These are phyloP conservation scores for Agastache rugosa DNA, from an alignment of 257 asterid species.

Conservation along the genomic window DNA sequence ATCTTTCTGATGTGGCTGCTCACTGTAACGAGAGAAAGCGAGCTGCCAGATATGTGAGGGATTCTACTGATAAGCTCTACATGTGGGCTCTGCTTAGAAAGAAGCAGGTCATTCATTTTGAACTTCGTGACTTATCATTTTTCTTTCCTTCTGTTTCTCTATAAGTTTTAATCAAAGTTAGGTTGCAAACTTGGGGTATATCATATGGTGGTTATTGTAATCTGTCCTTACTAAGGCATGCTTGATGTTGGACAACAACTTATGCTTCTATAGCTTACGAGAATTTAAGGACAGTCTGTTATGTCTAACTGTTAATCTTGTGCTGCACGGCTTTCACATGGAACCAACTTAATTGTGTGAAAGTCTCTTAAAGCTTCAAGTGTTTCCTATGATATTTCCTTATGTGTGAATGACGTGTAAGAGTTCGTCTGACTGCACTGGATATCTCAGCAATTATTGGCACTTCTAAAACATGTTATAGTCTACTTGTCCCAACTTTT, in stretches of 20 bases:
- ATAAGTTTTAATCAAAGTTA: background rate
- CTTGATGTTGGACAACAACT: background rate
- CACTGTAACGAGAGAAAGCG: slow-evolving; percentile 76
- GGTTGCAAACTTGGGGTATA: too few species aligned
- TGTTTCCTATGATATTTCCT: background rate
- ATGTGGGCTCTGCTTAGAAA: slow-evolving; percentile 76
- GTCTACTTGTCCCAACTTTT: too few species aligned
- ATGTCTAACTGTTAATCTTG: too few species aligned
- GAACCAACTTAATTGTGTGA: background rate
- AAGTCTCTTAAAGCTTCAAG: background rate
- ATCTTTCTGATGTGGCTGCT: slow-evolving; percentile 65
- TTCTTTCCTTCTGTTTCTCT: background rate
- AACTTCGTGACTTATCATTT: background rate
- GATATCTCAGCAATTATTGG: background rate
- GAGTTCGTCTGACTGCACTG: background rate
- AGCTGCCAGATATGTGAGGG: slow-evolving; percentile 80
- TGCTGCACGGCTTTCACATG: too few species aligned
- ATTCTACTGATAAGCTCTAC: slow-evolving; percentile 66
- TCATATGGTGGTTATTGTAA: too few species aligned
- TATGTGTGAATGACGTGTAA: background rate
- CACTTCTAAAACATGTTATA: background rate
- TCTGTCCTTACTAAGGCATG: background rate
- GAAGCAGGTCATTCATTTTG: slow-evolving; percentile 51
- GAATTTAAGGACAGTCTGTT: too few species aligned
- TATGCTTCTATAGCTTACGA: too few species aligned